Percentiles rank a stretch among this genome's conserved stretches.
Evolutionary conservation across 208 protist species (phyloP).

Genomic region (Leishmania lainsoni): DNA sequence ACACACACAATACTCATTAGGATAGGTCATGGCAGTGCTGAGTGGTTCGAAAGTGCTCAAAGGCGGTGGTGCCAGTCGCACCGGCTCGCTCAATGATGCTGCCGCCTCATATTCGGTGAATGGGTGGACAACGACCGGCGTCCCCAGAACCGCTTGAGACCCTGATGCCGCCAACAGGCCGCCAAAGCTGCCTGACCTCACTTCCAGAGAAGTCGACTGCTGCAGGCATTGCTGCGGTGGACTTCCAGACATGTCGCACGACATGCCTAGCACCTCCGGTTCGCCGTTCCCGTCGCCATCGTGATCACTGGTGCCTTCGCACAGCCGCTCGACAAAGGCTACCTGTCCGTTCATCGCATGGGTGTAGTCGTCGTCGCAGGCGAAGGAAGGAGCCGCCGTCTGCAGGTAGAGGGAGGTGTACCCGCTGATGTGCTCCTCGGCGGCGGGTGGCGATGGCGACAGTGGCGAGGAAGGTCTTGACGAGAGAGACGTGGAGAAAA

Average conservation of each 20-base stretch:
- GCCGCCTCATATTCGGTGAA: not conserved
- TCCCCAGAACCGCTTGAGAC: not conserved
- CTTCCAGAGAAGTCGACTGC: not conserved
- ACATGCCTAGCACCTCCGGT: not conserved
- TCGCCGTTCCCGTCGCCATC: not conserved
- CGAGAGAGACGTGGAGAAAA: constrained; percentile 3
- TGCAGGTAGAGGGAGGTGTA: not conserved
- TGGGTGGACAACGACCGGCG: not conserved
- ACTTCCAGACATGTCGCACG: not conserved
- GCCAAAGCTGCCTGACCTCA: not conserved
- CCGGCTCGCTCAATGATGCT: not conserved
- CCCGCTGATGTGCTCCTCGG: not conserved
- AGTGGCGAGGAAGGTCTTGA: constrained; percentile 1
- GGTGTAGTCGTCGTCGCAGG: not conserved
- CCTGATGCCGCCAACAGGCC: not conserved
- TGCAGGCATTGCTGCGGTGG: not conserved
- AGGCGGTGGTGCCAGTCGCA: not conserved
- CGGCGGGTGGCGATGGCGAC: not conserved
- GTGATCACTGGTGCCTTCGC: not conserved
- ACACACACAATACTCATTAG: not conserved
- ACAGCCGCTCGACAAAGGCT: constrained; percentile 4
- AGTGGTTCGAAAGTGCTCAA: constrained; percentile 1
- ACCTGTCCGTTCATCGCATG: constrained; percentile 7
- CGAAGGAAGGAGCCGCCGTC: not conserved
- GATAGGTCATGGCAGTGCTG: not conserved